Evolutionary conservation across 2,329 filamentous ascomycete genomes (phyloP).

Genomic region (Colletotrichum sp.): DNA sequence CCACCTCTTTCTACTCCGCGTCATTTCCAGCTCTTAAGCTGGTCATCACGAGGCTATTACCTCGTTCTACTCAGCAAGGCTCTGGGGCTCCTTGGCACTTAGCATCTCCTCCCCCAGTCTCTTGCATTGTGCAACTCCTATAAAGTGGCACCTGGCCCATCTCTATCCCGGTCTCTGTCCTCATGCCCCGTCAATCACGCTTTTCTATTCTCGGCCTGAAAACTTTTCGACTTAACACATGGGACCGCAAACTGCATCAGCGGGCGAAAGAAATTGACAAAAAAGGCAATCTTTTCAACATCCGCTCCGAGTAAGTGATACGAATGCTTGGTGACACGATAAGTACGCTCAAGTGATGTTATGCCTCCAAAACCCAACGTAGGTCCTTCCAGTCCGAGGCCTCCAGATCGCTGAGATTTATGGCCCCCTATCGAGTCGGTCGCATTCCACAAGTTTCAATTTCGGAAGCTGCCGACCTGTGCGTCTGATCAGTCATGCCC

Average conservation of each 20-base stretch:
- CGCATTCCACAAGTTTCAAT: neutral
- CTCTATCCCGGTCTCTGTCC: neutral
- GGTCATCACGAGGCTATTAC: neutral
- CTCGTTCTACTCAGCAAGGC: neutral
- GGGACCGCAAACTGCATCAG: neutral
- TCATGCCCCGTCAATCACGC: rapidly evolving
- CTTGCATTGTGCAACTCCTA: neutral
- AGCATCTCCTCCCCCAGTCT: neutral
- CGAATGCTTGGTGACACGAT: neutral
- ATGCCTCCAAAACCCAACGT: neutral
- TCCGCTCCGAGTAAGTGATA: neutral
- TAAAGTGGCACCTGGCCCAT: neutral
- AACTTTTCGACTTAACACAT: rapidly evolving
- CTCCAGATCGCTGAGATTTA: neutral
- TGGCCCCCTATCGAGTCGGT: neutral
- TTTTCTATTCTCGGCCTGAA: neutral
- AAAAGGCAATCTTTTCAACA: neutral
- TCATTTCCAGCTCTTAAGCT: neutral
- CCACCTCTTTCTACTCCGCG: neutral
- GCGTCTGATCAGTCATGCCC: neutral
- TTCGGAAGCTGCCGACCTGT: neutral
- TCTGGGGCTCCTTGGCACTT: neutral
- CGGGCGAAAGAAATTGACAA: neutral
- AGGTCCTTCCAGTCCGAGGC: neutral
- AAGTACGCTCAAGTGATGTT: neutral